A percentile compares a stretch with the other conserved stretches of the same genome.
phyloP scores from a whole-genome alignment of 768 basidiomycete species.

The Cystofilobasidium capitatum region DNA sequence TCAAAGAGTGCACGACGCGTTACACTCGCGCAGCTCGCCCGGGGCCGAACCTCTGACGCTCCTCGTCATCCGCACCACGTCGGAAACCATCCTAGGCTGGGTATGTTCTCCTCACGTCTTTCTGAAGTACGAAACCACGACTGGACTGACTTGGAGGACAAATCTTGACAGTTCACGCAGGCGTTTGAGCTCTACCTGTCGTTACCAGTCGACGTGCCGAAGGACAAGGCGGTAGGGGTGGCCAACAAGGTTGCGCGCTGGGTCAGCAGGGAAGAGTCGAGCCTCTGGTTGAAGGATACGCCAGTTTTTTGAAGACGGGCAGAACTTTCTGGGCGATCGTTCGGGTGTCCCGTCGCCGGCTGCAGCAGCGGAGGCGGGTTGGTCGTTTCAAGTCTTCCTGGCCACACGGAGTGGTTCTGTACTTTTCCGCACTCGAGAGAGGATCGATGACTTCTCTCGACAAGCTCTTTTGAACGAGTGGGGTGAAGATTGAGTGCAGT shows the following conservation, averaged over 20 bases:
- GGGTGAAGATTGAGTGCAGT: too few relatives aligned
- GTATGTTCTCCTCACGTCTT: constrained; percentile 46
- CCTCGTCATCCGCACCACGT: constrained; percentile 73
- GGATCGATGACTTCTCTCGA: too few relatives aligned
- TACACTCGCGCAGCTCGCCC: constrained; percentile 83
- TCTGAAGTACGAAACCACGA: background rate
- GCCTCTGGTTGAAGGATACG: constrained; percentile 74
- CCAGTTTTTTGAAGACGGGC: constrained; percentile 78
- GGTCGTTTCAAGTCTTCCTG: too few relatives aligned
- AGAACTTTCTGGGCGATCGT: too few relatives aligned
- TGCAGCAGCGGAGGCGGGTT: too few relatives aligned
- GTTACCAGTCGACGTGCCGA: constrained; percentile 71
- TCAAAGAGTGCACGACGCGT: constrained; percentile 73
- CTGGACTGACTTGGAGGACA: background rate
- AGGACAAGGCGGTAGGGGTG: constrained; percentile 74
- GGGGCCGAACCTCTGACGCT: constrained; percentile 63
- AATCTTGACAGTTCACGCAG: constrained; percentile 63
- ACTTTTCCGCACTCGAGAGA: too few relatives aligned
- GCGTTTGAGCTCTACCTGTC: constrained; percentile 85
- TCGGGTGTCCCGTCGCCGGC: too few relatives aligned
- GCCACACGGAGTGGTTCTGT: too few relatives aligned
- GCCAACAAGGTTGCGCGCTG: constrained; percentile 83
- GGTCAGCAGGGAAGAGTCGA: constrained; percentile 78
- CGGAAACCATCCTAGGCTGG: constrained; percentile 90
- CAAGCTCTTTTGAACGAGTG: too few relatives aligned